Percentiles rank a stretch among this genome's conserved stretches.
Evolutionary conservation across 2,329 filamentous ascomycete genomes (phyloP).

Genomic region (Cytospora paraplurivora): DNA sequence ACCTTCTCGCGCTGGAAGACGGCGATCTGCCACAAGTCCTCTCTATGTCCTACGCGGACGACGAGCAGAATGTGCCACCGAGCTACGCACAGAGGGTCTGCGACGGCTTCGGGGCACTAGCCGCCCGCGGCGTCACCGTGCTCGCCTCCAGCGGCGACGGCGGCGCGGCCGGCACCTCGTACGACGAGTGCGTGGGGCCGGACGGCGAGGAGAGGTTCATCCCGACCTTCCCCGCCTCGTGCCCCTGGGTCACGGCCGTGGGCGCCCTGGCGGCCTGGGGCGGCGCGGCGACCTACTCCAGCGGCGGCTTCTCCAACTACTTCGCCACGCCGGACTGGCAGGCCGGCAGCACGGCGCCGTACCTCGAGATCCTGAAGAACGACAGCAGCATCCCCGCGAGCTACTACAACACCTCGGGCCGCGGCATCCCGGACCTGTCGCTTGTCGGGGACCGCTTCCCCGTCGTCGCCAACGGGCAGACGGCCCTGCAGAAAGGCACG

Average conservation of each 20-base stretch:
- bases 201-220: constrained; percentile 45
- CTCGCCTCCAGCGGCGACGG: constrained; percentile 53
- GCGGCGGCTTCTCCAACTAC: constrained; percentile 54
- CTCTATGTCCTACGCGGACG: constrained; percentile 68
- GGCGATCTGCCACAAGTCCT: constrained; percentile 63
- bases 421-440: constrained; percentile 37
- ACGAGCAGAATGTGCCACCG: constrained; percentile 63
- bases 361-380: constrained; percentile 41
- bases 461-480: constrained; percentile 33
- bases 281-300: constrained; percentile 47
- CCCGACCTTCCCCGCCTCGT: constrained; percentile 48
- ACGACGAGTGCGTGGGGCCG: constrained; percentile 34
- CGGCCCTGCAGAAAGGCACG: constrained; percentile 37
- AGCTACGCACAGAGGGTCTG: constrained; percentile 56
- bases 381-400: constrained; percentile 37
- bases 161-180: constrained; percentile 44
- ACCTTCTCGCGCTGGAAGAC: constrained; percentile 44
- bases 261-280: constrained; percentile 51
- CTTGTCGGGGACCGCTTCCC: constrained; percentile 37
- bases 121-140: constrained; percentile 56
- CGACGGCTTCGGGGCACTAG: constrained; percentile 64
- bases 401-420: constrained; percentile 29
- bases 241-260: constrained; percentile 54
- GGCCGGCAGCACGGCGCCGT: constrained; percentile 41
- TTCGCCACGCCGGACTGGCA: constrained; percentile 52